Evolutionary conservation across 345 rosid species (phyloP).

Genomic region (Citropsis articulata): DNA sequence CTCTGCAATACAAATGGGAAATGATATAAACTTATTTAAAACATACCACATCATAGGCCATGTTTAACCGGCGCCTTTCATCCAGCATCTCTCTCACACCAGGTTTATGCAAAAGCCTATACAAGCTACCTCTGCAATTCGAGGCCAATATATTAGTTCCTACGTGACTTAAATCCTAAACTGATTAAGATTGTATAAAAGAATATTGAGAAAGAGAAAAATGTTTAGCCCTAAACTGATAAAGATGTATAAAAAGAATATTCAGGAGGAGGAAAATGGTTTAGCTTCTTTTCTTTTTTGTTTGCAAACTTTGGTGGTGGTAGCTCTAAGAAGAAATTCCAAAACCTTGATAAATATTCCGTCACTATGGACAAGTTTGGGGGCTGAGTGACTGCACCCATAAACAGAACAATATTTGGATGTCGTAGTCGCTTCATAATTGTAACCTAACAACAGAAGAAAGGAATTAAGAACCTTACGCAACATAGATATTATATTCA

Average conservation of each 20-base stretch:
- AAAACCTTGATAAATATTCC: constrained; percentile 92
- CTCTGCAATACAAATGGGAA: not conserved
- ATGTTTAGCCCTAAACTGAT: not conserved
- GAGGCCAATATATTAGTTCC: constrained; percentile 24
- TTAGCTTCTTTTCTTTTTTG: not conserved
- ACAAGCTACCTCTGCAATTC: constrained; percentile 91
- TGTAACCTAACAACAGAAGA: constrained; percentile 58
- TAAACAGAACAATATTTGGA: constrained; percentile 98
- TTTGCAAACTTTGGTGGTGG: not conserved
- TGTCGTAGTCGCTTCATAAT: constrained; percentile 98
- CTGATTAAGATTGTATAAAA: not conserved
- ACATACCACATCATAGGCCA: constrained; percentile 99
- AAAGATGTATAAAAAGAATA: not conserved
- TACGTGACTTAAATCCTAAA: constrained; percentile 10
- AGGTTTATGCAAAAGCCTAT: constrained; percentile 83
- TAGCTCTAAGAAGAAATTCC: constrained; percentile 2
- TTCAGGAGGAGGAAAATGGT: not conserved
- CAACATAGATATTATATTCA: not conserved
- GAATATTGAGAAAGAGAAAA: not conserved
- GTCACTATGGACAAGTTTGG: constrained; percentile 98
- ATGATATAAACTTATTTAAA: constrained; percentile 10
- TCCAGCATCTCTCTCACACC: constrained; percentile 81
- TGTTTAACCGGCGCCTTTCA: constrained; percentile 86
- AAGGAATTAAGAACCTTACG: constrained; percentile 22
- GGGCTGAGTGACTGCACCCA: constrained; percentile 99